A percentile compares a stretch with the other conserved stretches of the same genome.
phyloP scores from a whole-genome alignment of 1,284 basidiomycete genomes.

The Austroboletus novae-zelandiae region DNA sequence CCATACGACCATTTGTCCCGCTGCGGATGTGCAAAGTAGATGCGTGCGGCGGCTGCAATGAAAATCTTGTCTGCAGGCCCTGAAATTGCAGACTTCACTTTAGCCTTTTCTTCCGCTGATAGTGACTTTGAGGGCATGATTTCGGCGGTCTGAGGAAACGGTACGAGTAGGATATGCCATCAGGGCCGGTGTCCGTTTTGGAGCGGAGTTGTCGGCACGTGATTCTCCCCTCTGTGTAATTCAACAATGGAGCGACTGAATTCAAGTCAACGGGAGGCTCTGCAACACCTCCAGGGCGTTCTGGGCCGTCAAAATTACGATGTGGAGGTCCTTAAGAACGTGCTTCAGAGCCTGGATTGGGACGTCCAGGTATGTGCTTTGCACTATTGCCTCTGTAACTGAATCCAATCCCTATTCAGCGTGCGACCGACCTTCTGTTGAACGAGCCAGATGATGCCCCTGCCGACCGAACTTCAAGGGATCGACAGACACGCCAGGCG shows the following conservation, averaged over 20 bases:
- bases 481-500: conserved; percentile 37
- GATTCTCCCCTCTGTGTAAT: too few species aligned
- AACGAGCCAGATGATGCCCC: conserved; percentile 32
- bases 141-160: not conserved
- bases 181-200: too few species aligned
- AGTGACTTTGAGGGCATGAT: conserved; percentile 78
- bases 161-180: too few species aligned
- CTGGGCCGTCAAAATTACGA: conserved; percentile 43
- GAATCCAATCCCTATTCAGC: conserved; percentile 32
- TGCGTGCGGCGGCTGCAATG: conserved; percentile 74
- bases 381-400: not conserved
- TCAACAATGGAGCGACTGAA: conserved; percentile 17
- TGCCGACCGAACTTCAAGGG: conserved; percentile 9
- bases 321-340: conserved; percentile 52
- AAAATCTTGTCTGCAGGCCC: conserved; percentile 67
- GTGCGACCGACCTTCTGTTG: conserved; percentile 62
- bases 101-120: conserved; percentile 70
- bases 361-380: conserved; percentile 53
- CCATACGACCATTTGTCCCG: conserved; percentile 80
- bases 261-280: conserved; percentile 12
- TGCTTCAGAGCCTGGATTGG: conserved; percentile 65
- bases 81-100: conserved; percentile 67
- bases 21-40: conserved; percentile 84
- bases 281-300: conserved; percentile 20
- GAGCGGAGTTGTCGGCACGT: too few species aligned